Evolutionary conservation across 1,284 basidiomycete genomes (phyloP).

Genomic region (Apiotrichum mycotoxinovorans): DNA sequence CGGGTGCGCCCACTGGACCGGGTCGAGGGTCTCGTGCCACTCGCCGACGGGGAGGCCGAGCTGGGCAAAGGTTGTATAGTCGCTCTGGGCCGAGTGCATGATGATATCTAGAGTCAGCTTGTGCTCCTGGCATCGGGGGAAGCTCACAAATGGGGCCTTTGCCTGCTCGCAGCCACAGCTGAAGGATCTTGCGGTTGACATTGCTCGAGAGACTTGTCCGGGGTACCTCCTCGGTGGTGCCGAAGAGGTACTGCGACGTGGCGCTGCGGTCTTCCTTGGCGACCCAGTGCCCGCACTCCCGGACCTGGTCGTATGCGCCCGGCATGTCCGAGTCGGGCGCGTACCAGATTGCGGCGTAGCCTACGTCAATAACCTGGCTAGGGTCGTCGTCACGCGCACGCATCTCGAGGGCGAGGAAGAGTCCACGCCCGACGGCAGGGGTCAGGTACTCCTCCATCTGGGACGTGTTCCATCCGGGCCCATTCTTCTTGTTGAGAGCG

Average conservation of each 20-base stretch:
- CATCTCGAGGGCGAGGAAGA: conserved; percentile 38
- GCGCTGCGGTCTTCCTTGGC: conserved; percentile 29
- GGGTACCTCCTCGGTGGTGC: conserved; percentile 26
- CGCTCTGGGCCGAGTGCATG: conserved; percentile 27
- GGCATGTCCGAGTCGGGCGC: conserved; percentile 5
- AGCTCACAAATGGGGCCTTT: conserved; percentile 36
- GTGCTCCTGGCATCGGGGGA: no score
- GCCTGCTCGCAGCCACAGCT: conserved; percentile 31
- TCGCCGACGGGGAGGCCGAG: conserved; percentile 18
- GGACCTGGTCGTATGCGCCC: conserved; percentile 22
- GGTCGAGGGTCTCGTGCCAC: conserved; percentile 23
- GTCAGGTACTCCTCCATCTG: background rate
- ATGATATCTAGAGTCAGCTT: conserved; percentile 27
- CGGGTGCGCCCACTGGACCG: conserved; percentile 22
- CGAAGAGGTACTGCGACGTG: conserved; percentile 25
- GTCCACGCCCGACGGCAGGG: conserved; percentile 28
- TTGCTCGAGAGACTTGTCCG: conserved; percentile 17
- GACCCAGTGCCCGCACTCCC: conserved; percentile 39
- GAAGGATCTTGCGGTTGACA: conserved; percentile 27
- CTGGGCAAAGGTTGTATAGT: conserved; percentile 16
- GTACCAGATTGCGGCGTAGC: conserved; percentile 21
- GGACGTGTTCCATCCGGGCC: background rate
- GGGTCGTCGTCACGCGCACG: conserved; percentile 11
- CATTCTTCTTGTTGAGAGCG: background rate
- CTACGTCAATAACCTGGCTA: conserved; percentile 13